Base-by-base conservation (phyloP, 495 filamentous ascomycete species). In the Penicillium steckii region DNA sequence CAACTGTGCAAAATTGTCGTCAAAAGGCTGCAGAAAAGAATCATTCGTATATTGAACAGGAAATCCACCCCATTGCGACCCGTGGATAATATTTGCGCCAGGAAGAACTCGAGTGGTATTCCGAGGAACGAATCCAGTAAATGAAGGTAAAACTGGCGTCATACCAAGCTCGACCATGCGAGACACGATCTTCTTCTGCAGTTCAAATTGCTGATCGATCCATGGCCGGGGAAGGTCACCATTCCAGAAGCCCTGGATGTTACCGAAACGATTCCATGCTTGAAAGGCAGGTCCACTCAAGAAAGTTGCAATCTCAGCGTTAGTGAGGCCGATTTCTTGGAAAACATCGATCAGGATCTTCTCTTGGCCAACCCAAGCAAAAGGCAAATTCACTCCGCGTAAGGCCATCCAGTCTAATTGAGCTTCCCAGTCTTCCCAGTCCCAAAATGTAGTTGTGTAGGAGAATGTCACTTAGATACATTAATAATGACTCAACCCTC, bases 251-350 rank as follows among this genome's bases (percentile, higher is more conserved):
- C 77, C 77, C 57, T 81, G 78, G 30, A 80, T 80, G 41, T 82
- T 82, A 4, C 77, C 79, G 48, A 82, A 77, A 8, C 75, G 72
- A 38, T 82, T 80, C 79, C 79, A 82, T n/a, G 77, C 70, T 48
- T 78, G 71, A 42, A 82, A 82, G 0, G 77, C 76, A 2, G 77
- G 78, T 0, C 79, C 78, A 48, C 70, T 77, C 10, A 82, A 47
- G 51, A 74, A 81, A 3, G 67, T 57, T 0, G 62, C 43, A 33
- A 80, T 77, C 30, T 81, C 72, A 17, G 60, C 48, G 15, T 78
- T 65, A 7, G 66, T 73, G 37, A 81, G 64, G 15, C 76, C 76
- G 24, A 75, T 60, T 18, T 80, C 76, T 17, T 58, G 63, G 56
- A 80, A 79, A 18, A 77, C 71, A 5, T 80, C 73, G 3, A 78